Base-by-base conservation (phyloP, 345 rosid genomes). In the Euphorbia pulcherrima region DNA sequence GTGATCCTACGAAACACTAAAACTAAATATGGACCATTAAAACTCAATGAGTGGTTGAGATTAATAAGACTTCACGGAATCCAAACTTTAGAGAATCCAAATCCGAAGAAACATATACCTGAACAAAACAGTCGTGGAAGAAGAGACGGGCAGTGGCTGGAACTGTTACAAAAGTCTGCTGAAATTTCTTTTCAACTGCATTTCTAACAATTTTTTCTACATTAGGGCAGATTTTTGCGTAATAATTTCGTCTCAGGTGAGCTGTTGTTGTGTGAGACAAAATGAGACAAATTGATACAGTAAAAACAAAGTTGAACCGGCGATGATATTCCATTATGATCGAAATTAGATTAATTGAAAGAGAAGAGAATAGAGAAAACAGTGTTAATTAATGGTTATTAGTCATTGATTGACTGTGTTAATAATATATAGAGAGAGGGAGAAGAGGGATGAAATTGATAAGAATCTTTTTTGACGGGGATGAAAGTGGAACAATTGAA, bases 81-180 rank as follows among this genome's bases (percentile, higher is more conserved):
- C n/a, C n/a, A n/a, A n/a, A n/a, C n/a, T n/a, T n/a, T n/a, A n/a
- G n/a, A n/a, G n/a, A n/a, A n/a, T n/a, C n/a, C n/a, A n/a, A n/a
- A n/a, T n/a, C n/a, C n/a, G n/a, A n/a, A n/a, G n/a, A n/a, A n/a
- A n/a, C n/a, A 5, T 33, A 6, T 14, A 85, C 92, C 79, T 82
- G 77, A 53, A 85, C 90, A 47, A 86, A 76, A 73, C 93, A 88
- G 17, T 86, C 92, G 1, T 87, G 90, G 83, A 87, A 87, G 64
- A 78, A 81, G 71, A 87, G 90, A 17, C 92, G 79, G 16, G 85
- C 77, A 29, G 83, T 81, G 0, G 73, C 90, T 0, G 89, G 83
- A 18, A 85, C 88, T 1, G 92, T 87, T 26, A 80, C 81, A 47
- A 82, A 83, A 29, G 90, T 87, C 76, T 87, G 90, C 59, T 64